These are phyloP conservation scores for Fraxinus anomala DNA, from an alignment of 257 asterid species.

Conservation along the genomic window DNA sequence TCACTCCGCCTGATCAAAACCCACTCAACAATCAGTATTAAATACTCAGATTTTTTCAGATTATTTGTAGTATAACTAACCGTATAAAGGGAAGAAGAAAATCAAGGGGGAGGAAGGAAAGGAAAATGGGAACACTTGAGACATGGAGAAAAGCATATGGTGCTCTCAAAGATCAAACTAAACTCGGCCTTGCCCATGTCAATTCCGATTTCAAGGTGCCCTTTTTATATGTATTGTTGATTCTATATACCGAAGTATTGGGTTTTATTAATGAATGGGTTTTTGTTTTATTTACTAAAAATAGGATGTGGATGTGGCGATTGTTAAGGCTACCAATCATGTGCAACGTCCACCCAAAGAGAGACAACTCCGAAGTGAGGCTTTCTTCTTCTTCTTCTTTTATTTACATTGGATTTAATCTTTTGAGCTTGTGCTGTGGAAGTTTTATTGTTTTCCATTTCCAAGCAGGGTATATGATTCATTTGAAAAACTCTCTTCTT, in stretches of 20 bases:
- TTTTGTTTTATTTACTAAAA: slow-evolving; percentile 25
- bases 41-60: neutral
- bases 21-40: neutral
- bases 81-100: neutral
- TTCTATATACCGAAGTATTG: neutral
- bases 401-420: slow-evolving; percentile 18
- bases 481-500: neutral
- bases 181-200: slow-evolving; percentile 88
- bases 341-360: slow-evolving; percentile 94
- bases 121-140: slow-evolving; percentile 62
- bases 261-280: neutral
- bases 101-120: slow-evolving; percentile 22
- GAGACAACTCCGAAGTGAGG: slow-evolving; percentile 81
- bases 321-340: slow-evolving; percentile 97
- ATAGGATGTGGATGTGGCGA: slow-evolving; percentile 96
- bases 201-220: slow-evolving; percentile 90
- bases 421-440: neutral
- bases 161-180: slow-evolving; percentile 80
- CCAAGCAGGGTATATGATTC: slow-evolving; percentile 21
- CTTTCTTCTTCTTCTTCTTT: slow-evolving; percentile 23
- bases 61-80: neutral
- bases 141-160: slow-evolving; percentile 86
- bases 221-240: too few species aligned
- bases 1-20: neutral
- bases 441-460: slow-evolving; percentile 25